Evolutionary conservation across 192 early-diverging fungal species (phyloP).

Genomic region (Umbelopsis sp.): DNA sequence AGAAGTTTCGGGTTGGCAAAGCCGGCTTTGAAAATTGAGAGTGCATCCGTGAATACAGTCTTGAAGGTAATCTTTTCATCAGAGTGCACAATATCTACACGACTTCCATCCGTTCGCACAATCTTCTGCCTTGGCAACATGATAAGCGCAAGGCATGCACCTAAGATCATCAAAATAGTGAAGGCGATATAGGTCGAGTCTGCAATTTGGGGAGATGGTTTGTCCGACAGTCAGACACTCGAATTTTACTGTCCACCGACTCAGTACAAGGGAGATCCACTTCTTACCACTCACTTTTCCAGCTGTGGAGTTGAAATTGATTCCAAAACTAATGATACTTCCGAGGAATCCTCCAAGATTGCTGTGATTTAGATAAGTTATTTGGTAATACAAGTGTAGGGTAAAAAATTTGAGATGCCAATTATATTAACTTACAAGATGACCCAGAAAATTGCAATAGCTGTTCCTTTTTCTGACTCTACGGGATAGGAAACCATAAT

Average conservation of each 20-base stretch:
- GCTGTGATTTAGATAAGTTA: neutral
- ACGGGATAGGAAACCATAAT: conserved; percentile 83
- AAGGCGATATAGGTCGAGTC: conserved; percentile 73
- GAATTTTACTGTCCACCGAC: too few species aligned
- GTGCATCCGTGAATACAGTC: conserved; percentile 19
- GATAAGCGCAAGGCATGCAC: conserved; percentile 51
- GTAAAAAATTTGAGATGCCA: neutral
- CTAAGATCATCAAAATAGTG: conserved; percentile 59
- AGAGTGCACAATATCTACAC: conserved; percentile 61
- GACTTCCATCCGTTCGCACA: conserved; percentile 64
- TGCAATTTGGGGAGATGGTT: conserved; percentile 17
- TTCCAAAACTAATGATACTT: conserved; percentile 66
- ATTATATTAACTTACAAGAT: conserved; percentile 49
- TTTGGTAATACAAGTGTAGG: neutral
- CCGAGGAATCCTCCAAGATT: conserved; percentile 75
- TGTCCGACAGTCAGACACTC: too few species aligned
- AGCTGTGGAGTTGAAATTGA: conserved; percentile 60
- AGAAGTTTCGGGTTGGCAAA: conserved; percentile 47
- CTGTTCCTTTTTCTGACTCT: conserved; percentile 72
- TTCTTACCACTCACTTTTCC: conserved; percentile 43
- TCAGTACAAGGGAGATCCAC: too few species aligned
- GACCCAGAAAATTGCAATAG: conserved; percentile 81
- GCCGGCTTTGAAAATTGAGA: conserved; percentile 58
- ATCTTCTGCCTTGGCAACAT: conserved; percentile 56
- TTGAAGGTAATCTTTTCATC: conserved; percentile 52